Evolutionary conservation across 495 filamentous ascomycete genomes (phyloP).

Genomic region (Penicillium silybi): DNA sequence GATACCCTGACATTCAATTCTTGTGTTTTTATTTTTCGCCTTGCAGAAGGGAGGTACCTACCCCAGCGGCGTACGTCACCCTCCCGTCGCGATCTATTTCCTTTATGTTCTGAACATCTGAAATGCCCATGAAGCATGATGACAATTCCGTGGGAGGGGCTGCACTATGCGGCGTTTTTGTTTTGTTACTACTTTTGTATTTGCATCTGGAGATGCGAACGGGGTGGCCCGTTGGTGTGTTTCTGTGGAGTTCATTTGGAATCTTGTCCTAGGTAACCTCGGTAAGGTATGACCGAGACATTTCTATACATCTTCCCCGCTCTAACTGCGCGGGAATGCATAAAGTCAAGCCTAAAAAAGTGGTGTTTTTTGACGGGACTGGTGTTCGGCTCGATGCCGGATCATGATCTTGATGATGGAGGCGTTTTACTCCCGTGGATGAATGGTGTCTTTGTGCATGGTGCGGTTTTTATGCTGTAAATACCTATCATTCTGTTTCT

Average conservation of each 20-base stretch:
- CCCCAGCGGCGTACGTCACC: neutral
- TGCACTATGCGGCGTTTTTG: conserved; percentile 22
- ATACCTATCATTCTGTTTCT: too few relatives aligned
- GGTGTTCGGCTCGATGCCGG: neutral
- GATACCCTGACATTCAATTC: conserved; percentile 9
- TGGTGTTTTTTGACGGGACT: neutral
- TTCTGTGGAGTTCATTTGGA: neutral
- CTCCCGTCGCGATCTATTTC: neutral
- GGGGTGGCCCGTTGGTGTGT: conserved; percentile 7
- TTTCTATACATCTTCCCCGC: neutral
- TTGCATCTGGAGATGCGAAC: conserved; percentile 11
- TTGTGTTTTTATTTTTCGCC: conserved; percentile 1
- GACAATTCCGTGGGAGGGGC: conserved; percentile 10
- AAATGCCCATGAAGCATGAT: conserved; percentile 12
- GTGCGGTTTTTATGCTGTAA: conserved; percentile 1
- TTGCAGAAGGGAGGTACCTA: neutral
- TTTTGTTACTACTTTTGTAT: conserved; percentile 12
- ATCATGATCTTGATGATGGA: neutral
- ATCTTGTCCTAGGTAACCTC: neutral
- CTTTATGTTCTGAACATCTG: neutral
- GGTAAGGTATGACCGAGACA: neutral
- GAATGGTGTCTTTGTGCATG: neutral
- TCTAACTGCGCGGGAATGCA: neutral
- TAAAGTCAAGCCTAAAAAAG: conserved; percentile 5
- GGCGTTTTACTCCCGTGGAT: neutral